A percentile compares a stretch with the other conserved stretches of the same genome.
phyloP scores from a whole-genome alignment of 169 alveolate genomes.

The Cytauxzoon felis region DNA sequence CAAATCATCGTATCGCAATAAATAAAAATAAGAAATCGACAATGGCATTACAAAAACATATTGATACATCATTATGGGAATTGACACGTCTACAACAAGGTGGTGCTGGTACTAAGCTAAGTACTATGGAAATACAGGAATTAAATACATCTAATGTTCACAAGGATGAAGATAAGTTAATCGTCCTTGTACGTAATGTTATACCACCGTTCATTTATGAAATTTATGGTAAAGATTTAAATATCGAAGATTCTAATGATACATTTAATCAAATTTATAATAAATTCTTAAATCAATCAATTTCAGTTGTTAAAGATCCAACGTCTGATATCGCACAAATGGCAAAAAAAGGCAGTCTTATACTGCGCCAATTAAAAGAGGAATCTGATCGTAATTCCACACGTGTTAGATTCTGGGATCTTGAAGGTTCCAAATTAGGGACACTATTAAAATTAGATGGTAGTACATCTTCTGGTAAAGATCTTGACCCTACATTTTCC shows the following conservation, averaged over 20 bases:
- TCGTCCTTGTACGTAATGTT: conserved; percentile 86
- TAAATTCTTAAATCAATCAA: conserved; percentile 61
- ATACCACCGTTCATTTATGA: conserved; percentile 92
- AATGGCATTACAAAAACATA: conserved; percentile 77
- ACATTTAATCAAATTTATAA: conserved; percentile 79
- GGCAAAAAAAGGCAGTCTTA: conserved; percentile 94
- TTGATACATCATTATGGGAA: conserved; percentile 96
- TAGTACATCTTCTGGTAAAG: conserved; percentile 26
- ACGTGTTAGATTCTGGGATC: conserved; percentile 92
- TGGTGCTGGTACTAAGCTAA: conserved; percentile 80
- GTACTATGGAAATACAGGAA: conserved; percentile 73
- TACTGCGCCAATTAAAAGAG: conserved; percentile 86
- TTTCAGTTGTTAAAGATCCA: conserved; percentile 90
- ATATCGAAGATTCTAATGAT: conserved; percentile 38
- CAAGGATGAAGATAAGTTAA: conserved; percentile 84
- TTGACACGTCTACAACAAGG: conserved; percentile 89
- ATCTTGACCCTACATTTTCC: background rate
- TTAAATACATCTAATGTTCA: conserved; percentile 82
- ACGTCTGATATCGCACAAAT: conserved; percentile 95
- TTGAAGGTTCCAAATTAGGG: conserved; percentile 88
- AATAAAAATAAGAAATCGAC: conserved; percentile 12
- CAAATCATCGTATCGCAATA: conserved; percentile 8
- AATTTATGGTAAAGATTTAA: conserved; percentile 10
- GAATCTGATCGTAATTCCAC: conserved; percentile 85
- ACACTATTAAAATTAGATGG: conserved; percentile 63